phyloP scores from a whole-genome alignment of 2,329 filamentous ascomycete species.

The Fusarium brevicatenulatum region DNA sequence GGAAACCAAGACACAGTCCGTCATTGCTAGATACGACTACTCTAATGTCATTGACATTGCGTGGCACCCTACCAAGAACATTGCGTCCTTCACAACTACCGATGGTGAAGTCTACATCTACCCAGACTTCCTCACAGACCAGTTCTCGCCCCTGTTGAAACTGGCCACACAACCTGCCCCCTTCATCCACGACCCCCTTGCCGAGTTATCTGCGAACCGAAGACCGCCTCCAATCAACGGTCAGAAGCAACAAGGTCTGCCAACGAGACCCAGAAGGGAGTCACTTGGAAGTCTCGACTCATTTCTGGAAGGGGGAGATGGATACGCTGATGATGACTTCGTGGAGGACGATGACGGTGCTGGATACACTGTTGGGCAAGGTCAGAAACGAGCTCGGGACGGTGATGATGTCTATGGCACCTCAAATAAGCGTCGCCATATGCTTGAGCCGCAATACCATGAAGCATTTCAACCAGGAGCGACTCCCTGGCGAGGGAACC shows the following conservation, averaged over 20 bases:
- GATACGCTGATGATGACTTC: conserved; percentile 77
- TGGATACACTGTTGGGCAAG: conserved; percentile 75
- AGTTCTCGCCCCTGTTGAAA: conserved; percentile 66
- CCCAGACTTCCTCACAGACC: conserved; percentile 71
- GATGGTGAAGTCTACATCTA: conserved; percentile 95
- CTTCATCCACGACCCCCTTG: conserved; percentile 82
- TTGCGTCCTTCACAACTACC: conserved; percentile 89
- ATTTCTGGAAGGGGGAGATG: conserved; percentile 70
- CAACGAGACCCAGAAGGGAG: conserved; percentile 66
- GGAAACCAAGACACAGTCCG: conserved; percentile 88
- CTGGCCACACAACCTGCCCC: conserved; percentile 78
- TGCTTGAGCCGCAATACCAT: conserved; percentile 74
- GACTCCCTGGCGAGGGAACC: conserved; percentile 94
- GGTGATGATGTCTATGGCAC: conserved; percentile 62
- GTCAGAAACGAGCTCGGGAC: conserved; percentile 61
- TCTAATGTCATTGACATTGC: conserved; percentile 84
- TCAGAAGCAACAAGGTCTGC: conserved; percentile 57
- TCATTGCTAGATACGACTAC: conserved; percentile 82
- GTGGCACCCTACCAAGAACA: conserved; percentile 92
- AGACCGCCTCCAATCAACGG: conserved; percentile 66
- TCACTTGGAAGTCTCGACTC: conserved; percentile 83
- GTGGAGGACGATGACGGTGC: conserved; percentile 95
- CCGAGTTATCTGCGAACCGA: conserved; percentile 74
- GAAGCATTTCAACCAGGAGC: conserved; percentile 91
- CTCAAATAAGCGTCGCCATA: conserved; percentile 60